These are phyloP conservation scores for Vitis hybrid DNA, from an alignment of 177 flowering plant genomes.

Conservation along the genomic window DNA sequence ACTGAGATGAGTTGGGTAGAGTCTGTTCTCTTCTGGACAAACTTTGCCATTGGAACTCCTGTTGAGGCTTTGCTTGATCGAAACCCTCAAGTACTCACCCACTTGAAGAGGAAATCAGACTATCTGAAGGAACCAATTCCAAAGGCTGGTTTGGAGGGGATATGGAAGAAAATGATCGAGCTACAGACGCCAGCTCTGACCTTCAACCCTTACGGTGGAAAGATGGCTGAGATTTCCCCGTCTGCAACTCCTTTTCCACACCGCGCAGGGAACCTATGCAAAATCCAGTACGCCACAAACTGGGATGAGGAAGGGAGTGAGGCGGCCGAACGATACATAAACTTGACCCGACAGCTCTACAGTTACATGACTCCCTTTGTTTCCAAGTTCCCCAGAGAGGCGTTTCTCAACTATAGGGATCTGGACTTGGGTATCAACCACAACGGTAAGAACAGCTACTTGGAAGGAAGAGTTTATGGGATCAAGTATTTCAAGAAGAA, in stretches of 20 bases:
- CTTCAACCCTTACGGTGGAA: conserved; percentile 30
- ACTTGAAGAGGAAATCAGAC: conserved; percentile 32
- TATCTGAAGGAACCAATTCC: too few species aligned
- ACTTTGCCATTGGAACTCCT: conserved; percentile 16
- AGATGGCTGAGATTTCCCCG: conserved; percentile 31
- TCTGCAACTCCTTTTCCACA: conserved; percentile 45
- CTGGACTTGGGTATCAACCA: conserved; percentile 38
- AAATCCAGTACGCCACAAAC: conserved; percentile 32
- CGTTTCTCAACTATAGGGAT: conserved; percentile 46
- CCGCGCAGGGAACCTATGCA: conserved; percentile 36
- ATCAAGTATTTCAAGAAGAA: conserved; percentile 34
- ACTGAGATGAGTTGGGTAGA: conserved; percentile 44
- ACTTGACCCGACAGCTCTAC: conserved; percentile 25
- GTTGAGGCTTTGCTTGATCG: conserved; percentile 20
- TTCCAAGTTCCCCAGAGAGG: conserved; percentile 39
- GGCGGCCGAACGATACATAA: conserved; percentile 19
- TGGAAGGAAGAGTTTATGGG: conserved; percentile 27
- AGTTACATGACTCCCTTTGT: conserved; percentile 32
- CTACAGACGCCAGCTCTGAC: too few species aligned
- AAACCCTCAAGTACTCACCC: conserved; percentile 11
- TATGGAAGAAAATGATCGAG: too few species aligned
- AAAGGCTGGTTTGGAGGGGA: too few species aligned
- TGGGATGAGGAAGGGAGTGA: conserved; percentile 31
- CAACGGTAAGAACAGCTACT: conserved; percentile 15
- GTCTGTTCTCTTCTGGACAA: conserved; percentile 36